Base-by-base conservation (phyloP, 2,329 filamentous ascomycete genomes). In the Verticillium klebahnii region DNA sequence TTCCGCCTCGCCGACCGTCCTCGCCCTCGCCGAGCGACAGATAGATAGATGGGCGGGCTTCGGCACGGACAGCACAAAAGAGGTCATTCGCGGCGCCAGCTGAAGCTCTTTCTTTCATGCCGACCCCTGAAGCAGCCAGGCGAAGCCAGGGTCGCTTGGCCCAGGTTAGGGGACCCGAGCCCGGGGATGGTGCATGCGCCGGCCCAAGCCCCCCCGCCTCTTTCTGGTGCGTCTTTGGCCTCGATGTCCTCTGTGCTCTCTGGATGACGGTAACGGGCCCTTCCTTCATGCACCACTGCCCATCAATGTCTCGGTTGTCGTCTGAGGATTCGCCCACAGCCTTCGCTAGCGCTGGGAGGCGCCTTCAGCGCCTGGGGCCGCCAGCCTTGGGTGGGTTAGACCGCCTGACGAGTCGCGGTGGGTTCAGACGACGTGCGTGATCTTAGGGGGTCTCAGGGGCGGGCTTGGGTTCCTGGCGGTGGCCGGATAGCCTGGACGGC, bases 301-400 rank as follows among this genome's bases (percentile, higher is more conserved):
- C 45, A 52, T 12, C 45, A 29, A 52, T 52, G 45, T 52, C 45
- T 52, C 45, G 45, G 19, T 12, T 52, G 45, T 52, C 45, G 45
- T 25, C 19, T 52, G 60, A 52, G 60, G 57, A 61, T 62, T 61
- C 45, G 56, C 40, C 56, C 56, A 40, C 55, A 25, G 61, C 59
- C 32, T 58, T 59, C 32, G 54, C 57, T 64, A 63, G 61, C 23
- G 54, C 58, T 39, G 14, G n/a, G 52, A 61, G 62, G 57, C 62
- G 62, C 31, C 54, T 37, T 15, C 25, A n/a, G 45, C 19, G 19
- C 45, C 45, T 52, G 45, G 45, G 45, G 45, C 45, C 45, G 45
- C 45, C 19, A 23, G 19, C 45, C 45, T 19, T 52, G 45, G 45
- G n/a, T 52, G 19, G 45, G 19, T 12, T 52, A 25, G 19, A 25